Evolutionary conservation across 2,329 filamentous ascomycete species (phyloP), one percentile per base, ranked within the genome.

Genomic region (Botryosphaeria agaves): DNA sequence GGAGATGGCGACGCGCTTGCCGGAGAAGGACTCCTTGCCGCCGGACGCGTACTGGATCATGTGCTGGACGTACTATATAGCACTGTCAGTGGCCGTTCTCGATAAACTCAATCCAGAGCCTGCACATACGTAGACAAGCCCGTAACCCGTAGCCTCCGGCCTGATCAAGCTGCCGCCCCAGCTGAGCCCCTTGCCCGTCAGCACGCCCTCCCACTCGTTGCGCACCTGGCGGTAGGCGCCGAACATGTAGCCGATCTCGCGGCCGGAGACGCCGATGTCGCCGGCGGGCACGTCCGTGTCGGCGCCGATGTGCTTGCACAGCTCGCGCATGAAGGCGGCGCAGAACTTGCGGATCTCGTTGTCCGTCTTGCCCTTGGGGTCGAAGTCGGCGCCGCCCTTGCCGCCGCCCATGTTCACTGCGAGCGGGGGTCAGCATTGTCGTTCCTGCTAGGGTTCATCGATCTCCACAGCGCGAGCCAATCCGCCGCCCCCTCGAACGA

Each of bases 261-360:
- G 81, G 41, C 77, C 77, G 35, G 76, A 77, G 30, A 94, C 87
- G 57, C 89, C 89, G 52, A 95, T 95, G 51, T 98, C 89, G 55
- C 89, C 89, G 41, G 89, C 89, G 37, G 89, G 89, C 16, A 98
- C 84, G 53, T 95, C 89, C 28, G 83, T 93, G 58, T 93, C 80
- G 42, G 83, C 83, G 45, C 89, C 84, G 53, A 95, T 95, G 71
- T 95, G 85, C 63, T 82, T 84, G 66, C 70, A 79, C 38, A 98
- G 73, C 67, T 94, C 82, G 46, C 75, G 76, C 89, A 95, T 95
- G 69, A 95, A 98, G 36, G 84, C 63, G 41, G 79, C 74, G 66
- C 87, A 95, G 72, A 98, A 95, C 53, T 82, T 81, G 51, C 89
- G 81, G 63, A 95, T 95, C 71, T 95, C 89, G 56, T 74, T 80